Evolutionary conservation across 345 rosid species (phyloP).

Genomic region (Murraya koenigii): DNA sequence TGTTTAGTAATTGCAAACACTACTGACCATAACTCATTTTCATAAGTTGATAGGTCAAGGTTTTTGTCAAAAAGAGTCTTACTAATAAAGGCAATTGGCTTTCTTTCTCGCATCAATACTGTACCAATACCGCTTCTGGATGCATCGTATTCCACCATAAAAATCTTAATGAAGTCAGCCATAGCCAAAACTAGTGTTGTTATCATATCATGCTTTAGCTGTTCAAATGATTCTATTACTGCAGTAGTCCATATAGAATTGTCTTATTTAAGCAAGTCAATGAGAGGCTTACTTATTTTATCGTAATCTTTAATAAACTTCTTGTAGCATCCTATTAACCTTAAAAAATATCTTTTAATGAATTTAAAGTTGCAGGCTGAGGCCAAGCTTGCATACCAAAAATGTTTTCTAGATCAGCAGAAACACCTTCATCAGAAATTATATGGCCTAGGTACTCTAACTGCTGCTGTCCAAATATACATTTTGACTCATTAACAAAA

Average conservation of each 20-base stretch:
- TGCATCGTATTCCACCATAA: not conserved
- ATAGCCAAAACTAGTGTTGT: too few species aligned
- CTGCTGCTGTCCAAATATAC: not conserved
- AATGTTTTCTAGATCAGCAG: fast-evolving
- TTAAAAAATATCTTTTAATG: too few species aligned
- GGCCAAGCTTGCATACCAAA: not conserved
- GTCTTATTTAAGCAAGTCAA: too few species aligned
- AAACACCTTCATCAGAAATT: not conserved
- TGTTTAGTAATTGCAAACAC: too few species aligned
- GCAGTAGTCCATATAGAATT: too few species aligned
- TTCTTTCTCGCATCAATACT: not conserved
- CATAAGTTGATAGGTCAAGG: not conserved
- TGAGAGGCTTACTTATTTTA: too few species aligned
- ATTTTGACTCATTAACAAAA: not conserved
- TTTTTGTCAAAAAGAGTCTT: not conserved
- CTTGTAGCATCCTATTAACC: too few species aligned
- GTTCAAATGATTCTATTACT: too few species aligned
- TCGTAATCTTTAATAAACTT: too few species aligned
- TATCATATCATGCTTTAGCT: too few species aligned
- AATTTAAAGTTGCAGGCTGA: not conserved
- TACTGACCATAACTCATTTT: not conserved
- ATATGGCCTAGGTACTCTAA: not conserved
- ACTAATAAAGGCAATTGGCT: not conserved
- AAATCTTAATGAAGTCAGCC: too few species aligned
- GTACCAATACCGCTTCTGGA: not conserved